Base-by-base conservation (phyloP, 441 rosid genomes). In the Cnidoscolus chayamansa region DNA sequence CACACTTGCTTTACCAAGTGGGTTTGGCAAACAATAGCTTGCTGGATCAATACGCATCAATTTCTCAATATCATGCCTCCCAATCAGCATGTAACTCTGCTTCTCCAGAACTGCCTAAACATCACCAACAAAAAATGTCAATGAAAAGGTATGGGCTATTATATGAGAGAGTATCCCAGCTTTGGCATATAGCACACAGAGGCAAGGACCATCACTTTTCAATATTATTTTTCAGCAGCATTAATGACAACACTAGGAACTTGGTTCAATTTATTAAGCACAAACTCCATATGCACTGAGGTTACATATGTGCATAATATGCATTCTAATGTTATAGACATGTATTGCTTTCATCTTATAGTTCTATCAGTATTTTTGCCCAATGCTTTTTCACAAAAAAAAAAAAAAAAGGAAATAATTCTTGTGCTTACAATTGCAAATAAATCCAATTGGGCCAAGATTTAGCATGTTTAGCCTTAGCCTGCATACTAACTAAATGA, bases 71-170 rank as follows among this genome's bases (percentile, higher is more conserved):
- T 96, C 99, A 80, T 96, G 91, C 85, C 99, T 87, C 75, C 95
- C 99, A 69, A 96, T 93, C 71, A 96, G 87, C 98, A 88, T 91
- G 78, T 93, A 93, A 83, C 98, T 96, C 80, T 87, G 97, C 86
- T 93, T 96, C 86, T 96, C 97, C 71, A 96, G 93, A 82, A 96
- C 98, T 64, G 99, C 98, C 99, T 96, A 73, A 78, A 66, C 51
- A 74, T 40, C 7, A 49, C 58, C 43, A 77, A 49, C 40, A 75
- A 71, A 35, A 63, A 47, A 17, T 16, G 19, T 25, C 63, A 7
- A 50, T 10, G 11, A 4, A 4, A 49, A 32, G n/a, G 17, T 68
- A 55, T 15, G 56, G 25, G 6, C 35, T 49, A 49, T 17, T 25
- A 17, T 31, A 61, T 17, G 35, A 25, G 25, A 25, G 25, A 25